These are phyloP conservation scores for Candolleomyces efflorescens DNA, from an alignment of 768 basidiomycete genomes.

Conservation along the genomic window DNA sequence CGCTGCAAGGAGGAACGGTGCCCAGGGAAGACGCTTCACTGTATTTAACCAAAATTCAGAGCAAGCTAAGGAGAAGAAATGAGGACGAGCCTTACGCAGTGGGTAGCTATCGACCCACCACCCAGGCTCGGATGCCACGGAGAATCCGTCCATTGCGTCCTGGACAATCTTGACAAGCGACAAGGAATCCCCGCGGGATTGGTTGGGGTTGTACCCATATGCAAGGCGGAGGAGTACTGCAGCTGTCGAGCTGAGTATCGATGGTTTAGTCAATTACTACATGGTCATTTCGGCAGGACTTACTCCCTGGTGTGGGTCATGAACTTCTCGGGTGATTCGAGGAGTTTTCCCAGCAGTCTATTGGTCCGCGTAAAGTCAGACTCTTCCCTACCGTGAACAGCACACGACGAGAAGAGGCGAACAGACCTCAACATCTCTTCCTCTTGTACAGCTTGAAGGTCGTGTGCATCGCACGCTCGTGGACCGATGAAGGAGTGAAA, in stretches of 20 bases:
- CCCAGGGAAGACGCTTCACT: slow-evolving; percentile 30
- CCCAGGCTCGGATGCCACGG: slow-evolving; percentile 28
- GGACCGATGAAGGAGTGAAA: slow-evolving; percentile 30
- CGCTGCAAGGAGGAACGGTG: slow-evolving; percentile 26
- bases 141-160: slow-evolving; percentile 29
- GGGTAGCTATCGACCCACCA: slow-evolving; percentile 28
- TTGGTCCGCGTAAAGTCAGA: background rate
- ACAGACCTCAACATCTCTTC: slow-evolving; percentile 11
- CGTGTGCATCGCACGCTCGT: slow-evolving; percentile 15
- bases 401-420: background rate
- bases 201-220: slow-evolving; percentile 20
- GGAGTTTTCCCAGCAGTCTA: slow-evolving; percentile 10
- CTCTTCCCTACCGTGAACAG: background rate
- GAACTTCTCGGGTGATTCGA: slow-evolving; percentile 12
- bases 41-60: too few relatives aligned
- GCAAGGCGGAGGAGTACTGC: slow-evolving; percentile 18
- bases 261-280: background rate
- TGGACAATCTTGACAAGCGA: slow-evolving; percentile 27
- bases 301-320: slow-evolving; percentile 13
- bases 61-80: background rate
- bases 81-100: slow-evolving; percentile 13
- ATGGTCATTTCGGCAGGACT: background rate
- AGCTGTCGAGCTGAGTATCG: slow-evolving; percentile 15
- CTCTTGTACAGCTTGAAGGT: slow-evolving; percentile 16
- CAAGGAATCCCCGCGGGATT: slow-evolving; percentile 14